Percentiles rank a stretch among this genome's conserved stretches.
phyloP scores from a whole-genome alignment of 257 asterid genomes.

The Solanum etuberosum region DNA sequence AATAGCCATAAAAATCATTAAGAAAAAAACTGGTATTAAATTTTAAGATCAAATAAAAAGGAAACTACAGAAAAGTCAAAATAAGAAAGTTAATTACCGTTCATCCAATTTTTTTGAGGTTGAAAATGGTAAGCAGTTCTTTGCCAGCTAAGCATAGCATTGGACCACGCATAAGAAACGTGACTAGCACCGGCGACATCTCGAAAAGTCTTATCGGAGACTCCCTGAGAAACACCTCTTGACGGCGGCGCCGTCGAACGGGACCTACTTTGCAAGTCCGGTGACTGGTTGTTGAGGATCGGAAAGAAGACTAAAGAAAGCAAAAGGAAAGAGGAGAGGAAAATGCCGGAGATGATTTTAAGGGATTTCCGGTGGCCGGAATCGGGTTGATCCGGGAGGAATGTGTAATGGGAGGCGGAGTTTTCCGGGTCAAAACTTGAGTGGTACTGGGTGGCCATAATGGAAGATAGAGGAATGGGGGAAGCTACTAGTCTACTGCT shows the following conservation, averaged over 20 bases:
- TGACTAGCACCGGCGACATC: constrained; percentile 14
- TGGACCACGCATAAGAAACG: constrained; percentile 44
- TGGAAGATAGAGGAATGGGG: not conserved
- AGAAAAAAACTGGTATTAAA: not conserved
- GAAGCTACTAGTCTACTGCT: not conserved
- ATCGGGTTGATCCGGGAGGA: constrained; percentile 19
- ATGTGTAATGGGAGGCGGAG: constrained; percentile 21
- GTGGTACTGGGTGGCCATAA: constrained; percentile 25
- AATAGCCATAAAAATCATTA: constrained; percentile 5
- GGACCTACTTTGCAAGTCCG: not conserved
- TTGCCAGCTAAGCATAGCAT: constrained; percentile 75
- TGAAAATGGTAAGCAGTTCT: constrained; percentile 72
- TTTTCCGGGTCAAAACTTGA: constrained; percentile 23
- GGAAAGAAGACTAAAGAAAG: constrained; percentile 13
- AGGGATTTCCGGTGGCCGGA: constrained; percentile 14
- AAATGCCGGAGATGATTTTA: constrained; percentile 22
- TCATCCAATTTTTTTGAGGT: constrained; percentile 74
- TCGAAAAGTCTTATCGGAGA: constrained; percentile 67
- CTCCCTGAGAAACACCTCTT: constrained; percentile 60
- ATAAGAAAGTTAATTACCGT: constrained; percentile 27
- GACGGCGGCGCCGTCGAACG: constrained; percentile 23
- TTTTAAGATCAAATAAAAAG: not conserved
- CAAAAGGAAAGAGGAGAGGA: constrained; percentile 26
- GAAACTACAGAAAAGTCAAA: not conserved
- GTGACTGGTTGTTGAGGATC: constrained; percentile 4